These are phyloP conservation scores for Xylariales sp. DNA, from an alignment of 2,329 filamentous ascomycete genomes.

Conservation along the genomic window DNA sequence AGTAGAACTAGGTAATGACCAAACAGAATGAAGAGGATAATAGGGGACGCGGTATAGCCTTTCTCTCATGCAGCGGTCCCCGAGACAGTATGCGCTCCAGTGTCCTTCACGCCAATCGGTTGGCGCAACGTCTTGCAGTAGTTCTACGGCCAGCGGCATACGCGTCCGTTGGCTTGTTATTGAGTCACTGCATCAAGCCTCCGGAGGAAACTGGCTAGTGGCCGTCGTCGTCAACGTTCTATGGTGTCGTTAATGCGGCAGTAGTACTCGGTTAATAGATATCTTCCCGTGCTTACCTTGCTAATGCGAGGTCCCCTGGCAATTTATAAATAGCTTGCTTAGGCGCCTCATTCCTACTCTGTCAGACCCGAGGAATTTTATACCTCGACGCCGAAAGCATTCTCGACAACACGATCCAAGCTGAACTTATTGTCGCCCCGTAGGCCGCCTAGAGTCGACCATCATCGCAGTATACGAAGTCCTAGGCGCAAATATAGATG, in stretches of 20 bases:
- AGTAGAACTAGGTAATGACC: background rate
- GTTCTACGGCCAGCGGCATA: conserved; percentile 45
- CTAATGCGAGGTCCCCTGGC: background rate
- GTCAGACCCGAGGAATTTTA: conserved; percentile 30
- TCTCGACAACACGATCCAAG: conserved; percentile 27
- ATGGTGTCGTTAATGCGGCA: conserved; percentile 46
- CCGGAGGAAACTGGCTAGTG: conserved; percentile 27
- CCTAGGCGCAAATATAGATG: conserved; percentile 1
- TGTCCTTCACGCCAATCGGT: conserved; percentile 17
- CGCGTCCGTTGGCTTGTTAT: conserved; percentile 35
- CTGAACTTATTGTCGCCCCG: conserved; percentile 20
- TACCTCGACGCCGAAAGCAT: conserved; percentile 12
- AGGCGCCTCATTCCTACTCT: conserved; percentile 29
- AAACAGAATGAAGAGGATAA: background rate
- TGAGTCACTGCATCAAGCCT: conserved; percentile 32
- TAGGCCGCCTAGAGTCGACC: background rate
- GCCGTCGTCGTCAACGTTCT: conserved; percentile 42
- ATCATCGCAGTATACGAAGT: conserved; percentile 13
- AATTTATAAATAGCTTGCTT: conserved; percentile 41
- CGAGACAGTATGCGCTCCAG: conserved; percentile 37
- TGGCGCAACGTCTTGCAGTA: conserved; percentile 26
- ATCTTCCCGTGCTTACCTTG: conserved; percentile 23
- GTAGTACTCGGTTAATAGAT: conserved; percentile 6
- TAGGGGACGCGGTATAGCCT: background rate
- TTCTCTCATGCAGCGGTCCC: conserved; percentile 19